Base-by-base conservation (phyloP, 148 eudicot genomes). In the Polygonum maritimum region DNA sequence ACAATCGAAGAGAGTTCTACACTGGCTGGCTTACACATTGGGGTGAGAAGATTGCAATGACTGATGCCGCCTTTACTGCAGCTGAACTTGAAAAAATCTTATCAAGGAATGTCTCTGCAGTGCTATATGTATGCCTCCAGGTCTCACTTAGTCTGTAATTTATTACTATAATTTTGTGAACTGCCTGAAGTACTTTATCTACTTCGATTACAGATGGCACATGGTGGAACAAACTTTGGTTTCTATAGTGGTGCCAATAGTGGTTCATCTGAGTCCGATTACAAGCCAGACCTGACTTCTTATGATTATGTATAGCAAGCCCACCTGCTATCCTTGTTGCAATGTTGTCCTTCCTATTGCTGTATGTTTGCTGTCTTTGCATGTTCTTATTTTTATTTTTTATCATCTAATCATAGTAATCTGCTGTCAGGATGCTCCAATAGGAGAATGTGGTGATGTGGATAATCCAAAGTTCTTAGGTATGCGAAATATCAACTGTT, bases 1-100 rank as follows among this genome's bases (percentile, higher is more conserved):
- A 62, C 77, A 71, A 5, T 76, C 82, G 51, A 84, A 94, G 98
- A 33, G 98, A 94, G 79, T 94, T 94, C 71, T 94, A 94, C 75
- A 90, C 98, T 36, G 98, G 98, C 75, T 94, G 98, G 98, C 98
- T 94, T 75, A 92, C 98, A 45, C 97, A 94, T 67, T 92, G 98
- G 98, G 97, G 97, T 74, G 98, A 94, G 77, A 79, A 88, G 36
- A 80, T 82, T 78, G 97, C 92, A 33, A 87, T 78, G 73, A 94
- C 98, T 55, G 88, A 80, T 83, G 97, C 97, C 52, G 80, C 75
- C 76, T 88, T 62, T 83, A 90, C 96, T 35, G 98, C 97, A 79
- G 73, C 84, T 63, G 88, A 84, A 76, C 88, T 94, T 48, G 90
- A 85, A 76, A 90, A 87, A 76, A 94, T 94, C 14, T 80, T 94